Evolutionary conservation across 2,329 filamentous ascomycete genomes (phyloP).

Genomic region (Pezicula carpinea): DNA sequence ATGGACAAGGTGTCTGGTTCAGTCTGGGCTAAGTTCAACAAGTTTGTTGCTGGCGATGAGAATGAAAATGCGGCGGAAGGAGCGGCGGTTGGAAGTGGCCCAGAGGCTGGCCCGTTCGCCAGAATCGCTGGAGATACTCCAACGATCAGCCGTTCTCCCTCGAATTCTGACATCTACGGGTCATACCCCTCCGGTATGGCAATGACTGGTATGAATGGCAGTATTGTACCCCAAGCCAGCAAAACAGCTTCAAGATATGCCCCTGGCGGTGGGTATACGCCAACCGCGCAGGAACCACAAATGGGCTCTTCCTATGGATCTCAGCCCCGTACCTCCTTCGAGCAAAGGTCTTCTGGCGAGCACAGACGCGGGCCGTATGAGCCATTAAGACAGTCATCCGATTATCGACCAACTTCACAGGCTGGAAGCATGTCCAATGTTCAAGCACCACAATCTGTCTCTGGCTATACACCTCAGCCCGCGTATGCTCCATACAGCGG

Average conservation of each 20-base stretch:
- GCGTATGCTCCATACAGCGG: conserved; percentile 16
- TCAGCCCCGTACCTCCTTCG: conserved; percentile 36
- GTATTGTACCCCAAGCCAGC: conserved; percentile 10
- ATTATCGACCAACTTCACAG: conserved; percentile 28
- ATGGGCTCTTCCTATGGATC: conserved; percentile 21
- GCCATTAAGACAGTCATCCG: conserved; percentile 35
- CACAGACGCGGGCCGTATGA: conserved; percentile 37
- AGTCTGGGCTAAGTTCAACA: conserved; percentile 90
- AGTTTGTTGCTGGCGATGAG: conserved; percentile 91
- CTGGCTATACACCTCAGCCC: conserved; percentile 14
- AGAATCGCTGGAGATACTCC: conserved; percentile 74
- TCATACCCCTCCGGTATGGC: conserved; percentile 29
- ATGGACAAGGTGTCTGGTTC: conserved; percentile 94
- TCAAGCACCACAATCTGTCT: conserved; percentile 15
- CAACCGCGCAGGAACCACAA: conserved; percentile 18
- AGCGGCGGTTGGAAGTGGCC: conserved; percentile 49
- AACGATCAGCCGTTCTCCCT: conserved; percentile 69
- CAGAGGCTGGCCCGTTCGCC: conserved; percentile 74
- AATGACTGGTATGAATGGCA: conserved; percentile 27
- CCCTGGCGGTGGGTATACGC: conserved; percentile 21
- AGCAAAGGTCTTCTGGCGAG: conserved; percentile 42
- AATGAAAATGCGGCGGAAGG: conserved; percentile 58
- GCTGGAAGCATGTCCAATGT: conserved; percentile 27
- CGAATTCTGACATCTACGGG: conserved; percentile 65
- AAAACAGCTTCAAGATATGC: conserved; percentile 27